Evolutionary conservation across 331 rosid species (phyloP), one percentile per base, ranked within the genome.

Genomic region (Malus hybrid): DNA sequence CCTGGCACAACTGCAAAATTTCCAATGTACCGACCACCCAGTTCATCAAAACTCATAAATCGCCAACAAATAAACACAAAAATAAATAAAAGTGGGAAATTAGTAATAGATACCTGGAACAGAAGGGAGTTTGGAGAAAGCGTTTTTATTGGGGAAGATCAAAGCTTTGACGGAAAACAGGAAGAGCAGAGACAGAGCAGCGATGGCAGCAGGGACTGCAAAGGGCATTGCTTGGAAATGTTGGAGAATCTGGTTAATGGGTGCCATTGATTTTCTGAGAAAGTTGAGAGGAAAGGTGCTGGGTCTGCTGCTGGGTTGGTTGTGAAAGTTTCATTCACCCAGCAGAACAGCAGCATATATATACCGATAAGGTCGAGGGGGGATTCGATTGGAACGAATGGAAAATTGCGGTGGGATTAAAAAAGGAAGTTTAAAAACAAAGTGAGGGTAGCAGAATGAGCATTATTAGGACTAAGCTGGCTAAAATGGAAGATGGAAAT

Each of bases 1-100:
- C 98, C 97, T 6, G 91, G 92, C 73, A 93, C 91, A 81, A n/a
- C 98, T 93, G 82, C 84, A 77, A 44, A 48, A 64, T 52, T 34
- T 11, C 62, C 61, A n/a, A 63, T 11, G 22, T 62, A 15, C 56
- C 27, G 3, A 59, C 27, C 10, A 24, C 7, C 48, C 80, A 39
- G 50, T 80, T 61, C 20, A 59, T 22, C 22, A 27, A 13, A 14
- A 27, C 16, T 62, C 66, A 2, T 62, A 62, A 62, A 28, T 24
- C 32, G 3, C 66, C 66, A 14, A 62, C 60, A 29, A 16, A 15
- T 8, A 10, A 68, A 42, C 6, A 24, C 5, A 60, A 12, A 28
- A 14, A 42, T 8, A 42, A 42, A 6, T 18, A 13, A 6, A 31
- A 60, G 33, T 4, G 19, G 19, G 19, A 14, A 57, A 22, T 10